Base-by-base conservation (phyloP, 2,329 filamentous ascomycete species). In the Exophiala oligosperma region DNA sequence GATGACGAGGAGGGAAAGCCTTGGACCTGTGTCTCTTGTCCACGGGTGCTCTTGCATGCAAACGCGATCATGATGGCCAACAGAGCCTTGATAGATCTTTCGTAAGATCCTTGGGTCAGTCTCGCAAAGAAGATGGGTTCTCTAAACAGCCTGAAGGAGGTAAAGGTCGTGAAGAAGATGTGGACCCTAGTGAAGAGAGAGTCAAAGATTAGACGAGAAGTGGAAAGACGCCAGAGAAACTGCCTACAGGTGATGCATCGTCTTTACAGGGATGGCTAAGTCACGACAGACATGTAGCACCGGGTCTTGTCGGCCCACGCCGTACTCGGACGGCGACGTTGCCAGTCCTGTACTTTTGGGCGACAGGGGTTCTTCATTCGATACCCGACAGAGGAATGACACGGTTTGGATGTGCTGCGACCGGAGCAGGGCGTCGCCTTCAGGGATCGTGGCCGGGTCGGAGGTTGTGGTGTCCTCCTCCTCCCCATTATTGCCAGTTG, bases 11-110 rank as follows among this genome's bases (percentile, higher is more conserved):
- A 17, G 17, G 17, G 26, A 52, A 41, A 17, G 37, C 37, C 17
- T 28, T 35, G 26, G 54, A 9, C 21, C 29, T 24, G 32, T 17
- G 29, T 7, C 37, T 24, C 23, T 17, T 17, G 17, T 7, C 52
- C 57, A 4, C 46, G 23, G 26, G 50, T 49, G 24, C 41, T 49
- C 47, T 64, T 47, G 65, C 63, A n/a, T n/a, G 43, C 17, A 55
- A 69, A 72, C 12, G 68, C 67, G 41, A 70, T 65, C 51, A 74
- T 70, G 28, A 69, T 67, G 9, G 71, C 67, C 5, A 73, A 55
- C 6, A 73, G 64, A 3, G 70, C 70, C 41, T 63, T 62, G 2
- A 68, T 35, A 24, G 70, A 64, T 2, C 53, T 5, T 4, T 24
- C 41, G 7, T 60, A 65, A 1, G 61, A 44, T 41, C 69, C 66